Evolutionary conservation across 148 eudicot genomes (phyloP).

Genomic region (Vaccinium corymbosum): DNA sequence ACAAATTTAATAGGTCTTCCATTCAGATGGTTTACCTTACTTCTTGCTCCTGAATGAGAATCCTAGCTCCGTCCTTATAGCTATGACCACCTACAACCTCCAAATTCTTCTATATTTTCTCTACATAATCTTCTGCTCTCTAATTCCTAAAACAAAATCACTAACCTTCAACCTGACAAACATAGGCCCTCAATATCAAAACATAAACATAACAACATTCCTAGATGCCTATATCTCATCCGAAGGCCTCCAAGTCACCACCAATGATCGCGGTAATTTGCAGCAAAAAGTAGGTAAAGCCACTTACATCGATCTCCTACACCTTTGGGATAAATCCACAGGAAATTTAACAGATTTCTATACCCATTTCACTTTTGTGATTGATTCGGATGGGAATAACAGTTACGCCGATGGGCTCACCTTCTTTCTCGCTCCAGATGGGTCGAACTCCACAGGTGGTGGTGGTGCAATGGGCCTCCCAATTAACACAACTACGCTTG

Average conservation of each 20-base stretch:
- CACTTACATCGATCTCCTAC: conserved; percentile 18
- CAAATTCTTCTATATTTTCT: background rate
- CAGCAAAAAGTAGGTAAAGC: conserved; percentile 14
- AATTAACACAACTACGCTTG: background rate
- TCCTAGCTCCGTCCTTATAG: background rate
- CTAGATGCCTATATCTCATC: background rate
- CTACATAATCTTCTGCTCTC: background rate
- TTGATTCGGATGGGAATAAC: background rate
- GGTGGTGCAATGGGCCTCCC: background rate
- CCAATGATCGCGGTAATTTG: background rate
- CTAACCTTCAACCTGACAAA: conserved; percentile 7
- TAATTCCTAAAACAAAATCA: background rate
- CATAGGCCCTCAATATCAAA: background rate
- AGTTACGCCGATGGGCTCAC: conserved; percentile 22
- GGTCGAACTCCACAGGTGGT: background rate
- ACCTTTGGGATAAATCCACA: conserved; percentile 27
- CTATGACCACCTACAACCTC: background rate
- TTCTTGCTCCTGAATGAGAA: no score
- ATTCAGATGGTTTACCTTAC: no score
- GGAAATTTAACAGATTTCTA: conserved; percentile 23
- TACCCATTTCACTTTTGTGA: conserved; percentile 28
- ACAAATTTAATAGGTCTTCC: no score
- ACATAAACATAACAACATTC: background rate
- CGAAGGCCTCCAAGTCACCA: conserved; percentile 8
- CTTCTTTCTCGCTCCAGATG: conserved; percentile 29